Evolutionary conservation across 805 yeast genomes (phyloP), one percentile per base, ranked within the genome.

Genomic region (Starmerella apis): DNA sequence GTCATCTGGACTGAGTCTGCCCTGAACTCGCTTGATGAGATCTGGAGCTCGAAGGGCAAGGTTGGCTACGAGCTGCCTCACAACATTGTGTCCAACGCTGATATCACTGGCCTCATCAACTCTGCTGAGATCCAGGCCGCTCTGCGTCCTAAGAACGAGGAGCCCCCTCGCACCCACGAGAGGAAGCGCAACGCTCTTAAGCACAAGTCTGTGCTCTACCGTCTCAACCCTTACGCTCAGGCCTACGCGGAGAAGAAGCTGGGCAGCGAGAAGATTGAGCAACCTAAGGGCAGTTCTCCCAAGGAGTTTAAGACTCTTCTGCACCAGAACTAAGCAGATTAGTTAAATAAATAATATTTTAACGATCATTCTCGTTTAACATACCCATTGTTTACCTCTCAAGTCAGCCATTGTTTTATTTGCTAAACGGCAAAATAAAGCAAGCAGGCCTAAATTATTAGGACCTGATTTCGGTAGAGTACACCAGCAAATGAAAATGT

Each of bases 1-100:
- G 83, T 92, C 70, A 86, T 92, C 86, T 92, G 98, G 98, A 88
- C 98, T 70, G 95, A 88, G 79, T 77, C 86, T 71, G 99, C 99
- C 71, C 87, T 92, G 74, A 83, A 88, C 71, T 80, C 88, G 68
- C 81, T 92, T 70, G 99, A 92, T 80, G 77, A 87, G 61, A 85
- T 92, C 79, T 92, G 92, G 92, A 95, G 95, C 72, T 80, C 95
- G 62, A 94, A 83, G 71, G 71, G 88, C 66, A 88, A 88, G 81
- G 72, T 87, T 64, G 84, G 84, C 71, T 88, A 83, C 94, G 54
- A 86, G 59, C 80, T 92, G 71, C 99, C 99, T 78, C 56, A 82
- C 63, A 86, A 86, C 94, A 82, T 92, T 76, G 77, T 92, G 70
- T 71, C 96, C 67, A 86, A 86, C 85, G 75, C 96, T 65, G 99